Evolutionary conservation across 2,329 filamentous ascomycete species (phyloP).

Genomic region (Chalaropsis ovoidea): DNA sequence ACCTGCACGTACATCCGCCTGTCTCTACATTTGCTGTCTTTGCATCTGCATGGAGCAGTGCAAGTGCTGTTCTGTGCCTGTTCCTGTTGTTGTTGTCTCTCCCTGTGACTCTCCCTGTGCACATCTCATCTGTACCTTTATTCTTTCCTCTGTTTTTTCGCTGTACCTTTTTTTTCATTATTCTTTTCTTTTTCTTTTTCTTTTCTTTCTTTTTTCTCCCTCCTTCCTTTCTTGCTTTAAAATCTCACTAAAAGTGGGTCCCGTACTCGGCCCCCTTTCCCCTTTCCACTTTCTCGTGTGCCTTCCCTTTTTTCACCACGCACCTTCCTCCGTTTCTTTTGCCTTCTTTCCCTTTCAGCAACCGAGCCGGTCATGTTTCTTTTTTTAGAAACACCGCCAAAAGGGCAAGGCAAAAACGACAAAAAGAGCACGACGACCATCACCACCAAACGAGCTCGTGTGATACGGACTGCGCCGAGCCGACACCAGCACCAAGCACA

Average conservation of each 20-base stretch:
- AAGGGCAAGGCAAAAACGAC: neutral
- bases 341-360: neutral
- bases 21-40: neutral
- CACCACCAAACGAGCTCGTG: neutral
- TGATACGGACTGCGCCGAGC: neutral
- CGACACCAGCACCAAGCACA: no score
- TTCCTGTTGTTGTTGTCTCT: neutral
- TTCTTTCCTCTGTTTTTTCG: neutral
- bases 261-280: neutral
- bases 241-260: conserved; percentile 2
- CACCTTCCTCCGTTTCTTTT: neutral
- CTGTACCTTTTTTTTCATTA: neutral
- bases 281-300: neutral
- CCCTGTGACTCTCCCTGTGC: conserved; percentile 11
- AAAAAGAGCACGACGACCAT: neutral
- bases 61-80: neutral
- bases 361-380: neutral
- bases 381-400: conserved; percentile 7
- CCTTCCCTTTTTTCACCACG: neutral
- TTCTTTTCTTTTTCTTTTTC: neutral
- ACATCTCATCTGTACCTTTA: neutral
- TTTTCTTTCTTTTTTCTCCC: neutral
- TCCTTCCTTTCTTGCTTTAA: neutral
- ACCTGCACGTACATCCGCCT: no score
- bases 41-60: neutral